Evolutionary conservation across 768 basidiomycete species (phyloP).

Genomic region (Collybiopsis luxurians): DNA sequence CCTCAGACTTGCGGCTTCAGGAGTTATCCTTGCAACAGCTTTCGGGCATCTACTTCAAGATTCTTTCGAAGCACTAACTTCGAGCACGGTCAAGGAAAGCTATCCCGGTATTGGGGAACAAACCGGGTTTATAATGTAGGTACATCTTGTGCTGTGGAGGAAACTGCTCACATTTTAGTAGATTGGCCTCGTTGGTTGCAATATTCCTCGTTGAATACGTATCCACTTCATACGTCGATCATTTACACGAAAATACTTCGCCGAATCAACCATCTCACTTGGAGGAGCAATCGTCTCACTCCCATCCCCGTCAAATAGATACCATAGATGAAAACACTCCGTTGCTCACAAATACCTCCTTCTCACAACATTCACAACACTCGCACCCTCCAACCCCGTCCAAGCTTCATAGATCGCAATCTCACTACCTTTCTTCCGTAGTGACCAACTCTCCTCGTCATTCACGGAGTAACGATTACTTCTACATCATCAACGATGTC

Average conservation of each 20-base stretch:
- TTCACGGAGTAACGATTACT: constrained; percentile 13
- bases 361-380: constrained; percentile 4
- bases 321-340: neutral
- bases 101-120: constrained; percentile 52
- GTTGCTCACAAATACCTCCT: constrained; percentile 1
- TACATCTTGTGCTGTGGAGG: constrained; percentile 10
- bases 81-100: constrained; percentile 38
- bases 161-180: constrained; percentile 21
- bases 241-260: constrained; percentile 62
- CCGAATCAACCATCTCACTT: constrained; percentile 23
- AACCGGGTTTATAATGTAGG: constrained; percentile 75
- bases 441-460: constrained; percentile 13
- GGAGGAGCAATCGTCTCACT: constrained; percentile 8
- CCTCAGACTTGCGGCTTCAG: neutral
- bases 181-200: constrained; percentile 58
- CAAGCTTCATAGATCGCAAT: neutral
- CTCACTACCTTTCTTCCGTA: constrained; percentile 13
- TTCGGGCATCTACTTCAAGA: constrained; percentile 82
- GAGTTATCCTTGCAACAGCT: constrained; percentile 78
- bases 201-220: constrained; percentile 83
- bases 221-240: constrained; percentile 74
- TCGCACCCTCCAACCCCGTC: constrained; percentile 16
- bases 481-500: constrained; percentile 16
- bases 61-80: constrained; percentile 59
- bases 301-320: neutral